Percentiles rank a stretch among this genome's conserved stretches.
Evolutionary conservation across 2,329 filamentous ascomycete species (phyloP).

Genomic region (Talaromyces sp.): DNA sequence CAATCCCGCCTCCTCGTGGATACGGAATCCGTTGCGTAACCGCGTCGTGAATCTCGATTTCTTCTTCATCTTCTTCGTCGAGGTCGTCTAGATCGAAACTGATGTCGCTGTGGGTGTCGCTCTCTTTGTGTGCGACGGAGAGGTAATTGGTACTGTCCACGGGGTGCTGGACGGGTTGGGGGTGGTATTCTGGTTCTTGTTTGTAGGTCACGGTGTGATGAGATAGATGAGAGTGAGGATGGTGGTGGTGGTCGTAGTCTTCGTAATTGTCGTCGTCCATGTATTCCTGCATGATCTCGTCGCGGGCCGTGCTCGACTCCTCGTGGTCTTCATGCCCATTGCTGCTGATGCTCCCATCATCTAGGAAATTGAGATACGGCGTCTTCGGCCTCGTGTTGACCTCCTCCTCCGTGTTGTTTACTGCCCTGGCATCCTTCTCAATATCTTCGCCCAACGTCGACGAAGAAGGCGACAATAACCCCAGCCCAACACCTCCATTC

Average conservation of each 20-base stretch:
- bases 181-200: background rate
- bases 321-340: conserved; percentile 2
- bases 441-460: background rate
- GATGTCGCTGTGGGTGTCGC: background rate
- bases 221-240: background rate
- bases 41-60: conserved; percentile 17
- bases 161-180: background rate
- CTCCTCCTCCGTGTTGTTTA: background rate
- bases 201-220: background rate
- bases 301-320: conserved; percentile 7
- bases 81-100: background rate
- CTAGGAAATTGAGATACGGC: background rate
- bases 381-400: background rate
- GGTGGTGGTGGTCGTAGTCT: background rate
- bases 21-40: conserved; percentile 14
- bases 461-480: conserved; percentile 3
- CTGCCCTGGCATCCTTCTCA: background rate
- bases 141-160: background rate
- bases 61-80: conserved; percentile 13
- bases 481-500: background rate
- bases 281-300: conserved; percentile 18
- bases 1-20: conserved; percentile 5
- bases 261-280: conserved; percentile 15
- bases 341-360: conserved; percentile 1
- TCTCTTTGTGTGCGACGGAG: background rate